These are phyloP conservation scores for Trichoderma arundinaceum DNA, from an alignment of 2,329 filamentous ascomycete species.

Conservation along the genomic window DNA sequence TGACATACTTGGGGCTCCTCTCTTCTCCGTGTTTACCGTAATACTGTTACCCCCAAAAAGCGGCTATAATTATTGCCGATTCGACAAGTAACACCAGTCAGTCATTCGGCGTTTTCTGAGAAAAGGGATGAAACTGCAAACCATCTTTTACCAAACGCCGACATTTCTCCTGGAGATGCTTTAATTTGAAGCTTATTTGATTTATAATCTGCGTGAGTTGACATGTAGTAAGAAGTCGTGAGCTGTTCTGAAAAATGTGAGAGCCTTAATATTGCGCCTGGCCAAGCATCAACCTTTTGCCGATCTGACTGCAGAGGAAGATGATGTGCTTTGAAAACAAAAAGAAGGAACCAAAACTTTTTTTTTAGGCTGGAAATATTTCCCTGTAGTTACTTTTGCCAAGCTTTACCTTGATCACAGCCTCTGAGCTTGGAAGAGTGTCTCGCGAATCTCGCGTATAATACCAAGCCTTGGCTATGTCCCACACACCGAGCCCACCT, in stretches of 20 bases:
- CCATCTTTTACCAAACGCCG: not conserved
- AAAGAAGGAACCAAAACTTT: not conserved
- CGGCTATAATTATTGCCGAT: conserved; percentile 28
- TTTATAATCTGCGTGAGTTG: not conserved
- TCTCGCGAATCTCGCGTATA: too few species aligned
- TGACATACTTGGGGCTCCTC: not conserved
- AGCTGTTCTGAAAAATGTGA: not conserved
- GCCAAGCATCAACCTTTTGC: not conserved
- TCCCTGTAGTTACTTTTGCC: too few species aligned
- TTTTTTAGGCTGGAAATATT: too few species aligned
- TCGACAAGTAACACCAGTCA: not conserved
- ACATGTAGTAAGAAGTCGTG: not conserved
- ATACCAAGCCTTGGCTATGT: not conserved
- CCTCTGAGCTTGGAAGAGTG: too few species aligned
- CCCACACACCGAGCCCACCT: conserved; percentile 9
- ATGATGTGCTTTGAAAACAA: not conserved
- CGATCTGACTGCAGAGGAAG: too few species aligned
- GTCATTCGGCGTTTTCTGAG: conserved; percentile 3
- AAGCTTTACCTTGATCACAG: too few species aligned
- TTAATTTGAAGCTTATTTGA: not conserved
- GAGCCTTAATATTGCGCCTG: not conserved
- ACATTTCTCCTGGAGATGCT: not conserved
- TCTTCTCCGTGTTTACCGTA: conserved; percentile 5
- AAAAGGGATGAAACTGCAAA: not conserved
- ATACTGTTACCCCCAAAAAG: not conserved